A percentile compares a stretch with the other conserved stretches of the same genome.
phyloP scores from a whole-genome alignment of 768 basidiomycete species.

The Lactarius sp. region DNA sequence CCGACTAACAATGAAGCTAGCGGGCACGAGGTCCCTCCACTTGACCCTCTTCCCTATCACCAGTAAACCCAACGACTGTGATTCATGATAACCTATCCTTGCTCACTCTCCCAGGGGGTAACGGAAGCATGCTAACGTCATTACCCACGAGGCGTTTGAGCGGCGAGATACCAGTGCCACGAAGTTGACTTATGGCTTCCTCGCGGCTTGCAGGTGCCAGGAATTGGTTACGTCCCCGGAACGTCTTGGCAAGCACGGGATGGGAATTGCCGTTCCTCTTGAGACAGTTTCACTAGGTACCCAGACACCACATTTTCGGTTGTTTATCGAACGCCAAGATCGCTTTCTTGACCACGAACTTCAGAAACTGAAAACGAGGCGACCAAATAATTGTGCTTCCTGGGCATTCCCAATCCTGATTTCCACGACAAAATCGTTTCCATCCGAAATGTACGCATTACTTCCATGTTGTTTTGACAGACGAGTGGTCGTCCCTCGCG shows the following conservation, averaged over 20 bases:
- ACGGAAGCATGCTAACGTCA: background rate
- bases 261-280: background rate
- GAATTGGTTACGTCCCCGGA: background rate
- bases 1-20: background rate
- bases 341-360: background rate
- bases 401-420: background rate
- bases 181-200: background rate
- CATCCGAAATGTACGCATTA: background rate
- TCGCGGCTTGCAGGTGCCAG: background rate
- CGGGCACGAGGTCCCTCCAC: background rate
- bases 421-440: background rate
- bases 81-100: background rate
- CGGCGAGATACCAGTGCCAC: background rate
- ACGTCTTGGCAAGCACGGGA: background rate
- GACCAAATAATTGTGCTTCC: background rate
- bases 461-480: background rate
- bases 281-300: background rate
- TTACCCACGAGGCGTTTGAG: conserved; percentile 1
- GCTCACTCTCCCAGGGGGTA: background rate
- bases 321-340: background rate
- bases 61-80: background rate
- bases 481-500: background rate
- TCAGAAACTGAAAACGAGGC: background rate
- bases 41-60: background rate
- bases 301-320: background rate